Conservation (phyloP, 306 rosid genomes). For the Quercus mongolica region DNA sequence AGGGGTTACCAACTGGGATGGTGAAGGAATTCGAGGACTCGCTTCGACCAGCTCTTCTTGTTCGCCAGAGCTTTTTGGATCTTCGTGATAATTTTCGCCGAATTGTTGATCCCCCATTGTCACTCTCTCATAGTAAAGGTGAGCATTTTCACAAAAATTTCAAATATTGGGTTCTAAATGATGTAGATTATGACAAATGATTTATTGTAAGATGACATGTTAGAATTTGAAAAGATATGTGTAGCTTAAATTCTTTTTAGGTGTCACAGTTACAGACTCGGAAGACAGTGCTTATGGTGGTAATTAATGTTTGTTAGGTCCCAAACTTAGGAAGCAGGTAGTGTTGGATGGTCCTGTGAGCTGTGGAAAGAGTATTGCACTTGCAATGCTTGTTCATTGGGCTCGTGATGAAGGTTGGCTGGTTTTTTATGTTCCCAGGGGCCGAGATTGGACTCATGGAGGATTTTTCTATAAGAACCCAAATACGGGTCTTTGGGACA, state of each 20-base stretch:
- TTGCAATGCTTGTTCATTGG: slow-evolving; percentile 97
- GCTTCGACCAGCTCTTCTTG: slow-evolving; percentile 60
- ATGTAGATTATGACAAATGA: no score
- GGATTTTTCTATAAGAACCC: slow-evolving; percentile 78
- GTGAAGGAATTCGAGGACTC: slow-evolving; percentile 83
- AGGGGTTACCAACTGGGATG: slow-evolving; percentile 86
- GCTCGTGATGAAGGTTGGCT: slow-evolving; percentile 98
- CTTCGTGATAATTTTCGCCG: slow-evolving; percentile 83
- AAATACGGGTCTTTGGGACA: slow-evolving; percentile 80
- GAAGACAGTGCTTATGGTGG: slow-evolving; percentile 3
- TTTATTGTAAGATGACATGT: no score
- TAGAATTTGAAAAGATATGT: no score
- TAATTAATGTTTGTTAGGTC: slow-evolving; percentile 37
- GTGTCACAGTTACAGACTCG: neutral
- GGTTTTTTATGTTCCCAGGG: slow-evolving; percentile 88
- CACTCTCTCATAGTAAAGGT: slow-evolving; percentile 45
- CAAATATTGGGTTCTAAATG: neutral
- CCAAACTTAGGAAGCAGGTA: slow-evolving; percentile 72
- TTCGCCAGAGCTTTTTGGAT: slow-evolving; percentile 78
- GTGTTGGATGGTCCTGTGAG: slow-evolving; percentile 87
- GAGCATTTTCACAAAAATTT: neutral
- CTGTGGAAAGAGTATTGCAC: slow-evolving; percentile 86
- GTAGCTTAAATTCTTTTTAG: no score
- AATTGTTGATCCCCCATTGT: slow-evolving; percentile 67
- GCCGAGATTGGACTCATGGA: slow-evolving; percentile 86